Evolutionary conservation across 2,329 filamentous ascomycete genomes (phyloP).

Genomic region (Rhynchosporium secalis): DNA sequence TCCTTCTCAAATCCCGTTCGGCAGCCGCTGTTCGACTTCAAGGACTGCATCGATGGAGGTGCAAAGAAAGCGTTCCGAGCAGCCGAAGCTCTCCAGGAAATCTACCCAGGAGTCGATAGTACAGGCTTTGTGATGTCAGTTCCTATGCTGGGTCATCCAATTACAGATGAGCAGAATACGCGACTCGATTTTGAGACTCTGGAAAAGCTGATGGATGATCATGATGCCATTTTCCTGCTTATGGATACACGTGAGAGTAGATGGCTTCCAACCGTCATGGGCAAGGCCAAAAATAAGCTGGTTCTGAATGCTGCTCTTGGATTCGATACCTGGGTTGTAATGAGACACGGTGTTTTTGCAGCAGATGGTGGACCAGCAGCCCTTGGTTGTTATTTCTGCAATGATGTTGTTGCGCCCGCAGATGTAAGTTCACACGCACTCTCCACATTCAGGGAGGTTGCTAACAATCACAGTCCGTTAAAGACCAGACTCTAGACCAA

Average conservation of each 20-base stretch:
- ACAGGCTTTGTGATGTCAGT: conserved; percentile 80
- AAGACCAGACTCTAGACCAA: conserved; percentile 93
- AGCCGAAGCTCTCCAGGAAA: conserved; percentile 75
- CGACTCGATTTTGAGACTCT: conserved; percentile 75
- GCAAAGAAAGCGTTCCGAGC: conserved; percentile 80
- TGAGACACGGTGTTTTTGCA: conserved; percentile 81
- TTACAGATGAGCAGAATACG: conserved; percentile 69
- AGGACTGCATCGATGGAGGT: conserved; percentile 84
- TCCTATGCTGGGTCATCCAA: conserved; percentile 92
- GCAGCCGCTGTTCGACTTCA: conserved; percentile 87
- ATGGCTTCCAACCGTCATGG: conserved; percentile 96
- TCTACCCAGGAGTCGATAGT: conserved; percentile 87
- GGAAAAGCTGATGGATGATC: conserved; percentile 72
- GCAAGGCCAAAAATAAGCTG: conserved; percentile 87
- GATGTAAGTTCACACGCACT: conserved; percentile 63
- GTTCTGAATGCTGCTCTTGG: conserved; percentile 96
- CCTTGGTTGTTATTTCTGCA: conserved; percentile 97
- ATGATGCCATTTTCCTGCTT: conserved; percentile 92
- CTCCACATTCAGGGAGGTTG: not conserved
- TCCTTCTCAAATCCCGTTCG: conserved; percentile 96
- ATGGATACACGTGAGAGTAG: conserved; percentile 95
- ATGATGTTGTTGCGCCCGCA: conserved; percentile 90
- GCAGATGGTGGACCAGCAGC: conserved; percentile 59
- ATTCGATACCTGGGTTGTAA: conserved; percentile 95
- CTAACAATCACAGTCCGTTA: conserved; percentile 68